Percentiles rank a stretch among this genome's conserved stretches.
phyloP scores from a whole-genome alignment of 768 basidiomycete genomes.

The Leccinum incarnatum region DNA sequence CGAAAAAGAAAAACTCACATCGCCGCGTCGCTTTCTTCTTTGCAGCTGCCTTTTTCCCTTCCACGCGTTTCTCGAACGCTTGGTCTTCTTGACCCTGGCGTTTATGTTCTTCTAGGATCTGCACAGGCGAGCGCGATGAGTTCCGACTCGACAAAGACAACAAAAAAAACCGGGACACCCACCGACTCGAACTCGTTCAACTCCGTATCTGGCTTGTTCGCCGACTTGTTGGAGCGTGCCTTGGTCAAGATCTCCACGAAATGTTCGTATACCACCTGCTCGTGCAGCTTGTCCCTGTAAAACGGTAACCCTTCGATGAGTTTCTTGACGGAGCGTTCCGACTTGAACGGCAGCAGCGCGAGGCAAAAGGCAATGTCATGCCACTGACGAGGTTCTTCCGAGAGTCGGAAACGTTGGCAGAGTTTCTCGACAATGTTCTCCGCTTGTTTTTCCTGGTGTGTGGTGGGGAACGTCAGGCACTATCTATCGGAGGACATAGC shows the following conservation, averaged over 20 bases:
- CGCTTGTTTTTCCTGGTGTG: slow-evolving; percentile 88
- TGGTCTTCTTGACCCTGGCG: slow-evolving; percentile 90
- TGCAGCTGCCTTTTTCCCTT: slow-evolving; percentile 78
- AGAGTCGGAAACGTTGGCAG: slow-evolving; percentile 89
- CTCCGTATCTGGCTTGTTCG: slow-evolving; percentile 90
- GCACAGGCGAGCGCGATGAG: not conserved
- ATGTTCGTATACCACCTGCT: slow-evolving; percentile 70
- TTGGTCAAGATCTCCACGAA: slow-evolving; percentile 93
- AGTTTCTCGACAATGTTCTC: slow-evolving; percentile 97
- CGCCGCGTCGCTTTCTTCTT: slow-evolving; percentile 64
- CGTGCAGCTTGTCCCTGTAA: slow-evolving; percentile 96
- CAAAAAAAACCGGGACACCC: slow-evolving; percentile 10
- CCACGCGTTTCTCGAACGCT: slow-evolving; percentile 81
- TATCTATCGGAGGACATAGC: not conserved
- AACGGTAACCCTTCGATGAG: slow-evolving; percentile 88
- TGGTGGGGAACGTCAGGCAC: not conserved
- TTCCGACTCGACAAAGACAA: not conserved
- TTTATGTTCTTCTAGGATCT: slow-evolving; percentile 85
- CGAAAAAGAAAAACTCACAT: slow-evolving; percentile 28
- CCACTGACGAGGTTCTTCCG: slow-evolving; percentile 92
- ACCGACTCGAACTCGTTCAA: slow-evolving; percentile 93
- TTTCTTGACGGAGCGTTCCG: slow-evolving; percentile 94
- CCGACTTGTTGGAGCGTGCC: slow-evolving; percentile 86
- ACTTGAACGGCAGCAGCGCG: slow-evolving; percentile 93
- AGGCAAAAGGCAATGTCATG: slow-evolving; percentile 95